Conservation (phyloP, 2,329 filamentous ascomycete genomes). For the Neonectria punicea region DNA sequence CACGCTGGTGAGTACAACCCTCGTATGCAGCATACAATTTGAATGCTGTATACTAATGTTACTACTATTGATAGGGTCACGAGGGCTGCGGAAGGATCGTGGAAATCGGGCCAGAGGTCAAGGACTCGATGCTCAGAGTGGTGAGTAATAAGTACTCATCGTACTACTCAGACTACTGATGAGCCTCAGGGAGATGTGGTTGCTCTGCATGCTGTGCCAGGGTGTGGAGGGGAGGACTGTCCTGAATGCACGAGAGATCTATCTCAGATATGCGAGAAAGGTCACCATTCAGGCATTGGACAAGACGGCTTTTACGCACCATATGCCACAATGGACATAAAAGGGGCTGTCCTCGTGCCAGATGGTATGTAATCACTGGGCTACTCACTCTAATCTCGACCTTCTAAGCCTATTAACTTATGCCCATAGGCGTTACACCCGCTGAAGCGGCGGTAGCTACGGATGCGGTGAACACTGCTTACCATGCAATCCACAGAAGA, state of each 20-base stretch:
- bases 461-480: slow-evolving; percentile 36
- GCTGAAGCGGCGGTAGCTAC: slow-evolving; percentile 35
- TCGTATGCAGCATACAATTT: background rate
- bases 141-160: background rate
- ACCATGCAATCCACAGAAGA: slow-evolving; percentile 32
- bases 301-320: slow-evolving; percentile 56
- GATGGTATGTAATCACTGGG: background rate
- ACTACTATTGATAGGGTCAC: slow-evolving; percentile 19
- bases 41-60: background rate
- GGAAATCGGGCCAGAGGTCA: slow-evolving; percentile 16
- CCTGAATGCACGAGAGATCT: slow-evolving; percentile 53
- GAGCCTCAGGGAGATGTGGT: slow-evolving; percentile 31
- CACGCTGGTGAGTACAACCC: slow-evolving; percentile 5
- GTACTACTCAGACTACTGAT: fast-evolving
- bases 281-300: slow-evolving; percentile 55
- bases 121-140: slow-evolving; percentile 9
- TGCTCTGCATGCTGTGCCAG: slow-evolving; percentile 36
- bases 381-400: background rate
- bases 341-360: slow-evolving; percentile 29
- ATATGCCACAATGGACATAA: slow-evolving; percentile 46
- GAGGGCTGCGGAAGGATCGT: slow-evolving; percentile 35
- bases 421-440: slow-evolving; percentile 23
- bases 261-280: slow-evolving; percentile 49
- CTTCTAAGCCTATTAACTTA: background rate
- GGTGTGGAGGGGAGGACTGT: slow-evolving; percentile 25